Percentiles rank a stretch among this genome's conserved stretches.
phyloP scores from a whole-genome alignment of 768 basidiomycete genomes.

The Lactarius hatsudake region DNA sequence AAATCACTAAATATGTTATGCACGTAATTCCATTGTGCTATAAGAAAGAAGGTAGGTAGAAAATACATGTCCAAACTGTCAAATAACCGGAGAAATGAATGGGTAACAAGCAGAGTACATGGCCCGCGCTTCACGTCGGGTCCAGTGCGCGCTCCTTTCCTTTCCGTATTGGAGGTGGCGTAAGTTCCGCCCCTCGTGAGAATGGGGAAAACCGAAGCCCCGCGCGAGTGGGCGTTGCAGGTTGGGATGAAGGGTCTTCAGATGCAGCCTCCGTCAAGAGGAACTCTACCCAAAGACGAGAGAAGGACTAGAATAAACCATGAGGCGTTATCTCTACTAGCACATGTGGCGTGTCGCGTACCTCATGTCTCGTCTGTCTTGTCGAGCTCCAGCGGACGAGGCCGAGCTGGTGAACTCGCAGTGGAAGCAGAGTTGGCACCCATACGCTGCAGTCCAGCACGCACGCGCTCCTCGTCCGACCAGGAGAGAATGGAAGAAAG shows the following conservation, averaged over 20 bases:
- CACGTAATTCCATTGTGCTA: slow-evolving; percentile 1
- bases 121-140: slow-evolving; percentile 8
- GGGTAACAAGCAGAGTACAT: not conserved
- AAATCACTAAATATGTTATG: not conserved
- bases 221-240: slow-evolving; percentile 20
- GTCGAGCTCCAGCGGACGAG: slow-evolving; percentile 55
- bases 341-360: slow-evolving; percentile 33
- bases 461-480: slow-evolving; percentile 88
- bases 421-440: slow-evolving; percentile 28
- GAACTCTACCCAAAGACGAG: slow-evolving; percentile 97
- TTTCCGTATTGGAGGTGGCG: slow-evolving; percentile 42
- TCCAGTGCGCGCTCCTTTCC: slow-evolving; percentile 46
- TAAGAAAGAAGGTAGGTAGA: not conserved
- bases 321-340: not conserved
- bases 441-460: slow-evolving; percentile 77
- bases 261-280: slow-evolving; percentile 85
- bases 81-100: slow-evolving; percentile 2
- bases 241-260: slow-evolving; percentile 34
- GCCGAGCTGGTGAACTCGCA: slow-evolving; percentile 33
- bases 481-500: slow-evolving; percentile 89
- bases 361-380: slow-evolving; percentile 87
- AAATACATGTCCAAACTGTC: slow-evolving; percentile 21
- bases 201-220: slow-evolving; percentile 27
- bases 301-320: slow-evolving; percentile 71
- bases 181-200: slow-evolving; percentile 42